Evolutionary conservation across 805 yeast genomes (phyloP).

Genomic region (Nakazawaea pomicola): DNA sequence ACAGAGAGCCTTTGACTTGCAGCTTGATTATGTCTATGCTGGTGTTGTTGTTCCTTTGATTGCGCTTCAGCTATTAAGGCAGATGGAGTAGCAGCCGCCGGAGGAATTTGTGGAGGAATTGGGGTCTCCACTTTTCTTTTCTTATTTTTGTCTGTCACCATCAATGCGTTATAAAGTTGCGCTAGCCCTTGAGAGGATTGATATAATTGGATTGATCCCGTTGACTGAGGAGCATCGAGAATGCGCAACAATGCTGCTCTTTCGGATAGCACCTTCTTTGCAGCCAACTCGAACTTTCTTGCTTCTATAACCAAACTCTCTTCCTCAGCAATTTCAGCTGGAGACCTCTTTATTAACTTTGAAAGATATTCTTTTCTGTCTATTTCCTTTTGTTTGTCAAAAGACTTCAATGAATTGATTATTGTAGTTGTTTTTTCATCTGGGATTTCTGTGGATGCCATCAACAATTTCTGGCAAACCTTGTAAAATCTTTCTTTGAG

Average conservation of each 20-base stretch:
- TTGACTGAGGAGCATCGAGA: slow-evolving; percentile 81
- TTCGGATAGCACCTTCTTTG: slow-evolving; percentile 82
- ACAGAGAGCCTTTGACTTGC: slow-evolving; percentile 13
- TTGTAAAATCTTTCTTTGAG: slow-evolving; percentile 76
- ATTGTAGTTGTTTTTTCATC: slow-evolving; percentile 38
- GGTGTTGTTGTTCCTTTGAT: slow-evolving; percentile 17
- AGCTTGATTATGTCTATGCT: slow-evolving; percentile 4
- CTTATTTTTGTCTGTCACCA: slow-evolving; percentile 61
- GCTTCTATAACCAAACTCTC: slow-evolving; percentile 93
- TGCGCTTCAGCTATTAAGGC: slow-evolving; percentile 41
- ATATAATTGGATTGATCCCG: slow-evolving; percentile 71
- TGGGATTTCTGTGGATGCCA: slow-evolving; percentile 33
- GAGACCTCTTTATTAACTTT: slow-evolving; percentile 73
- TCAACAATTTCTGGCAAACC: slow-evolving; percentile 53
- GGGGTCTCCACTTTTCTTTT: slow-evolving; percentile 49
- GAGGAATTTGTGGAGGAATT: slow-evolving; percentile 53
- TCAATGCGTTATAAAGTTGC: slow-evolving; percentile 74
- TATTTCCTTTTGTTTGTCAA: slow-evolving; percentile 63
- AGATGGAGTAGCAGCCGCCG: slow-evolving; percentile 48
- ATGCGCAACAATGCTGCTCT: slow-evolving; percentile 72
- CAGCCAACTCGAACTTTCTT: slow-evolving; percentile 84
- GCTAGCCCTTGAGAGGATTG: slow-evolving; percentile 85
- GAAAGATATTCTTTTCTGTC: slow-evolving; percentile 79
- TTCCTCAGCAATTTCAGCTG: slow-evolving; percentile 97
- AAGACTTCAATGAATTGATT: slow-evolving; percentile 57